phyloP scores from a whole-genome alignment of 163 green algal species.

The Scenedesmus sp. region DNA sequence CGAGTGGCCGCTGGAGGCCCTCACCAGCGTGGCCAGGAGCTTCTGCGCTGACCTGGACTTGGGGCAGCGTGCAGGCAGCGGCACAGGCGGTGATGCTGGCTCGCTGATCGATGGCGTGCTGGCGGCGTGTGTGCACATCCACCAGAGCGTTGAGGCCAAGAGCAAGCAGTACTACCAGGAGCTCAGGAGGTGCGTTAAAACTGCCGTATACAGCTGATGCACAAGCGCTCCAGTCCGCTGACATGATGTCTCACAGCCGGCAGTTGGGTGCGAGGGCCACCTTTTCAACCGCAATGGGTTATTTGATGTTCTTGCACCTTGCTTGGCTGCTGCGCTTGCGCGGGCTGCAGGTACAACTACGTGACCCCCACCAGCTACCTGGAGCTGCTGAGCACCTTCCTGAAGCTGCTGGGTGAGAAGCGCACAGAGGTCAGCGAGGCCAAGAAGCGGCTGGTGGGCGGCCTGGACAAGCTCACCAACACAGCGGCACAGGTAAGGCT shows the following conservation, averaged over 20 bases:
- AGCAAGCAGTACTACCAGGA: slow-evolving; percentile 78
- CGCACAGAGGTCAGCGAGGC: slow-evolving; percentile 70
- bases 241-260: too few species aligned
- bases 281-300: neutral
- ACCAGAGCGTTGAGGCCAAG: slow-evolving; percentile 81
- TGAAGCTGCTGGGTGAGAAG: slow-evolving; percentile 83
- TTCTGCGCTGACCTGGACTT: slow-evolving; percentile 68
- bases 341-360: slow-evolving; percentile 75
- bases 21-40: slow-evolving; percentile 73
- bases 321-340: neutral
- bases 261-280: too few species aligned
- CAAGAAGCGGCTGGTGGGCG: slow-evolving; percentile 72
- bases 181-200: slow-evolving; percentile 62
- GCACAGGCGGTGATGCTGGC: neutral
- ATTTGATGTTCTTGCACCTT: neutral
- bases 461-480: slow-evolving; percentile 85
- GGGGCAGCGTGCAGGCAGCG: neutral
- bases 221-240: neutral
- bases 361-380: slow-evolving; percentile 89
- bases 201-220: neutral
- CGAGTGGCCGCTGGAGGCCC: slow-evolving; percentile 86
- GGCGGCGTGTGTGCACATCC: slow-evolving; percentile 75
- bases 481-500: slow-evolving; percentile 65
- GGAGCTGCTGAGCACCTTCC: slow-evolving; percentile 88
- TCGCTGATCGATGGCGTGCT: slow-evolving; percentile 67